phyloP scores from a whole-genome alignment of 176 grass and related monocot genomes.

The Phyllostachys edulis region DNA sequence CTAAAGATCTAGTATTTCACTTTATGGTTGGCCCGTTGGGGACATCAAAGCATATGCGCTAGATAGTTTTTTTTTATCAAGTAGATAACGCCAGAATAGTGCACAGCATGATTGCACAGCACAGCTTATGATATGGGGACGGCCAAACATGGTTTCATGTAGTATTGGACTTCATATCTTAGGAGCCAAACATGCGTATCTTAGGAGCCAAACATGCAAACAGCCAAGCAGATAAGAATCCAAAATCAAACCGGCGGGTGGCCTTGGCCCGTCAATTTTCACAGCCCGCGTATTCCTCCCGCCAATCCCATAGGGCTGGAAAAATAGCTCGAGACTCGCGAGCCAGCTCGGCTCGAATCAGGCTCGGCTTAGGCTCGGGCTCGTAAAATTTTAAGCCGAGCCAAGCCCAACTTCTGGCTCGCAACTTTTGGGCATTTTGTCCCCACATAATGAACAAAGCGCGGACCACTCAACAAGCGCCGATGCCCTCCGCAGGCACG shows the following conservation, averaged over 20 bases:
- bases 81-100: slow-evolving; percentile 15
- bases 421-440: too few species aligned
- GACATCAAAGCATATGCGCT: slow-evolving; percentile 22
- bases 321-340: too few species aligned
- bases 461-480: too few species aligned
- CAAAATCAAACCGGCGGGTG: background rate
- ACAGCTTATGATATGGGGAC: background rate
- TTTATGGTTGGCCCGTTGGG: slow-evolving; percentile 13
- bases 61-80: background rate
- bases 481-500: too few species aligned
- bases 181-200: background rate
- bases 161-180: background rate
- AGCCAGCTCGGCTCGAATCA: too few species aligned
- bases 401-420: too few species aligned
- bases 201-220: background rate
- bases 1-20: slow-evolving; percentile 26
- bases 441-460: too few species aligned
- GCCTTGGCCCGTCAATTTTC: too few species aligned
- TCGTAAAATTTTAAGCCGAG: too few species aligned
- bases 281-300: too few species aligned
- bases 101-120: slow-evolving; percentile 4
- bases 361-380: too few species aligned
- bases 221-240: background rate
- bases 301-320: too few species aligned
- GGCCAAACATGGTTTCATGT: background rate